A percentile compares a stretch with the other conserved stretches of the same genome.
Conservation (phyloP, 352 stramenopile species). For the Nothophytophthora sp. region DNA sequence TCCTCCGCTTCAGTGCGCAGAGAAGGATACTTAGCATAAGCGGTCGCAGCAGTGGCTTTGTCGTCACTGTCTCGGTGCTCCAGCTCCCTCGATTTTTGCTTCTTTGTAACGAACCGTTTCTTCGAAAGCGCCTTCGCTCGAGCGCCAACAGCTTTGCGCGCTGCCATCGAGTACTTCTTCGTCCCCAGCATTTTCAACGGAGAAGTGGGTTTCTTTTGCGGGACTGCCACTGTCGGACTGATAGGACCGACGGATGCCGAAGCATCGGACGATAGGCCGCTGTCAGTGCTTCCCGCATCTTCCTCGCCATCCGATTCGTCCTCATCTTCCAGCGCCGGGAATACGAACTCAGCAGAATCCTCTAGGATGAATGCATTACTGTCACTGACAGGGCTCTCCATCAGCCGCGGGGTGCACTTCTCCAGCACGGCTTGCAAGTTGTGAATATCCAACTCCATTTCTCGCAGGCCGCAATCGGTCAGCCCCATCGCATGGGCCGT, state of each 20-base stretch:
- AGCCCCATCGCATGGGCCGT: constrained; percentile 83
- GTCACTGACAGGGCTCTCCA: constrained; percentile 27
- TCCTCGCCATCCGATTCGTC: constrained; percentile 43
- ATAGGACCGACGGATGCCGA: constrained; percentile 8
- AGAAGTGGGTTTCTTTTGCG: constrained; percentile 32
- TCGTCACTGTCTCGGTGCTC: constrained; percentile 49
- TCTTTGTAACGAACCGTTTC: constrained; percentile 46
- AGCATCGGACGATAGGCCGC: constrained; percentile 14
- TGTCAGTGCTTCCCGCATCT: constrained; percentile 27
- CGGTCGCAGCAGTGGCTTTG: constrained; percentile 12
- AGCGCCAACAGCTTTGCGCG: constrained; percentile 59
- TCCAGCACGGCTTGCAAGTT: constrained; percentile 64
- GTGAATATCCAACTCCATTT: constrained; percentile 85
- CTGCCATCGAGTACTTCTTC: constrained; percentile 67
- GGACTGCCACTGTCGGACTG: constrained; percentile 13
- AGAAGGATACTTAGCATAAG: constrained; percentile 61
- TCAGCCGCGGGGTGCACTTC: constrained; percentile 49
- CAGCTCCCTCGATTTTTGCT: constrained; percentile 34
- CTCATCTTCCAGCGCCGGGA: constrained; percentile 48
- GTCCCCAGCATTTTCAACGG: too few species aligned
- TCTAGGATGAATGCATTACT: constrained; percentile 43
- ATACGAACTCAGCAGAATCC: constrained; percentile 53
- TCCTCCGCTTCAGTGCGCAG: constrained; percentile 73
- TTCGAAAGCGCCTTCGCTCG: constrained; percentile 49
- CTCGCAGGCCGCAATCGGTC: constrained; percentile 69